Evolutionary conservation across 108 stramenopile genomes (phyloP).

Genomic region (Cyclotella kingstonii): DNA sequence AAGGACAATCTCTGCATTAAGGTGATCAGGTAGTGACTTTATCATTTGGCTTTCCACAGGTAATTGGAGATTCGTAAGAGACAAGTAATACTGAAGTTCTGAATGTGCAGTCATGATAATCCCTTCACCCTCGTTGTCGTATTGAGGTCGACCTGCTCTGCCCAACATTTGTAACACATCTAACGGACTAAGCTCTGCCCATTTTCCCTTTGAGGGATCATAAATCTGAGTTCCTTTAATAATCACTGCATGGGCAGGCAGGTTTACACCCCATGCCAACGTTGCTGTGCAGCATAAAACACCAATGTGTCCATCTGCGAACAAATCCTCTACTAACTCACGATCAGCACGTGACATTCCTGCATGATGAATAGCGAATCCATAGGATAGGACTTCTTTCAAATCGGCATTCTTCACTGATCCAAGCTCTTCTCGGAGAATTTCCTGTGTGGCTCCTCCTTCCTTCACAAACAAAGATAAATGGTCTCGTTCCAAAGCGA

Average conservation of each 20-base stretch:
- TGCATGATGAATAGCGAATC: constrained; percentile 99
- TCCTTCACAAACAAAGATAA: constrained; percentile 86
- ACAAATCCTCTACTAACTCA: constrained; percentile 97
- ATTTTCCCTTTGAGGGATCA: constrained; percentile 93
- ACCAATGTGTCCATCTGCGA: constrained; percentile 94
- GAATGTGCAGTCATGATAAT: constrained; percentile 98
- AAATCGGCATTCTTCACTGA: constrained; percentile 89
- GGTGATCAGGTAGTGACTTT: constrained; percentile 90
- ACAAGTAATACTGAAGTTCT: constrained; percentile 98
- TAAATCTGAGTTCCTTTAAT: constrained; percentile 99
- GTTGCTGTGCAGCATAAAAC: constrained; percentile 98
- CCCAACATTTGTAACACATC: constrained; percentile 99
- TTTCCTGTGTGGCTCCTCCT: constrained; percentile 89
- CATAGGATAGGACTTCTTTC: constrained; percentile 94
- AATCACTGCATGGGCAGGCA: constrained; percentile 99
- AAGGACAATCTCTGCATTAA: constrained; percentile 97
- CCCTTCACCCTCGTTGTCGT: constrained; percentile 98
- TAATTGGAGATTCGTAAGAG: constrained; percentile 97
- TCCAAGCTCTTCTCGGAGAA: constrained; percentile 85
- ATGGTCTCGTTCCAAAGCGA: constrained; percentile 90
- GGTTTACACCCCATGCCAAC: constrained; percentile 99
- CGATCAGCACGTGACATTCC: constrained; percentile 96
- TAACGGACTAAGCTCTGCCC: constrained; percentile 98
- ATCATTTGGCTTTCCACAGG: constrained; percentile 99
- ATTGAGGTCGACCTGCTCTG: constrained; percentile 98